Evolutionary conservation across 371 early-diverging fungal genomes (phyloP), one percentile per base, ranked within the genome.

Genomic region (Racocetra persica): DNA sequence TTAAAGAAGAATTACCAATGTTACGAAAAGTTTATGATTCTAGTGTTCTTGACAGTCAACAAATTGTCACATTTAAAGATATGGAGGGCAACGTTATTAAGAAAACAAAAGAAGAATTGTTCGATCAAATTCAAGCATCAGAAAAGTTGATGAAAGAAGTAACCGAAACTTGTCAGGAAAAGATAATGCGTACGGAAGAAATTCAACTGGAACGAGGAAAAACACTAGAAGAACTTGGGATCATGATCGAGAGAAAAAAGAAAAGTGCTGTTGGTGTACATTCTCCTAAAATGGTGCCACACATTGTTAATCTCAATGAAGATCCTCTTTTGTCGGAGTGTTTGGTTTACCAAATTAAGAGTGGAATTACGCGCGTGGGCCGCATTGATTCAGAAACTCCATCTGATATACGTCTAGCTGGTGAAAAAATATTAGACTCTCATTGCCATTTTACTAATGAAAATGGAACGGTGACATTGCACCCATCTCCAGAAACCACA

Each of bases 301-400:
- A 96, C 84, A 87, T 97, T 60, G 93, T 96, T 74, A 97, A 96
- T 80, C 86, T 96, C 69, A 95, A 94, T 83, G 96, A 96, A 80
- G 96, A 97, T 84, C 96, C 96, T 20, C 90, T 94, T 63, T 93
- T 95, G 94, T 93, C 94, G 11, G 95, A 97, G 83, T 96, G 96
- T 74, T 85, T 97, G 16, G 92, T 97, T 60, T 96, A 96, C 84
- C 93, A 94, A 75, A 87, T 97, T 73, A 94, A 94, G 67, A 91
- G 91, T 4, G 97, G 97, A 5, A 83, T 84, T 10, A 95, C 95
- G 0, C 83, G 85, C 0, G 94, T 96, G 2, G 97, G 96, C 24
- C 83, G 87, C 32, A 83, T 88, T 32, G 91, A 89, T 38, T 86
- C 87, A 7, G 77, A 88, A 2, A 80, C 66, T 1, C 83, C 81